A percentile compares a stretch with the other conserved stretches of the same genome.
These are phyloP conservation scores for Scleroderma bovista DNA, from an alignment of 768 basidiomycete species.

Conservation along the genomic window DNA sequence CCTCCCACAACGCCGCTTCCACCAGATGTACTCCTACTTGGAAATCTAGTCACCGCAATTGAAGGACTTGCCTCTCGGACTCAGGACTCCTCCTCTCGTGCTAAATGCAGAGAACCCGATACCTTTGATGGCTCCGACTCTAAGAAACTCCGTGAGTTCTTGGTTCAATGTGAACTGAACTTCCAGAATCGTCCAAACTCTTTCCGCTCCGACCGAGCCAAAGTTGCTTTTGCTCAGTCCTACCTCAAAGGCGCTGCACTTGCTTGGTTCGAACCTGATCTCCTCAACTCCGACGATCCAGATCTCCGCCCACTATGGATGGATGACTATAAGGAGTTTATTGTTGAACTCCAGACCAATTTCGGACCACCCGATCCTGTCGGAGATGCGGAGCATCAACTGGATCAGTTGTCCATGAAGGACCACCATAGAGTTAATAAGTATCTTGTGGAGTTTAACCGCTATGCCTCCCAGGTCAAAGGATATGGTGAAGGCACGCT, in stretches of 20 bases:
- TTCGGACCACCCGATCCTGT: background rate
- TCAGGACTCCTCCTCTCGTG: no score
- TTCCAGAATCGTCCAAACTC: background rate
- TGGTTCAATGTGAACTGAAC: constrained; percentile 1
- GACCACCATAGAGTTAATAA: background rate
- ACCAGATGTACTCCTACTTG: no score
- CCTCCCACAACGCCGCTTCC: no score
- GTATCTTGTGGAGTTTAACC: background rate
- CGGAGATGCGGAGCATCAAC: background rate
- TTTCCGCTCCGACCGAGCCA: background rate
- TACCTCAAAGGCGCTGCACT: background rate
- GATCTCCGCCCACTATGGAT: background rate
- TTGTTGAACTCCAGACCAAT: background rate
- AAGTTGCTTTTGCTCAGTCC: background rate
- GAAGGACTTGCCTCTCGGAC: no score
- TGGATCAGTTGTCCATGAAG: background rate
- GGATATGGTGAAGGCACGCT: background rate
- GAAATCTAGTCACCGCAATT: no score
- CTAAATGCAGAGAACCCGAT: constrained; percentile 9
- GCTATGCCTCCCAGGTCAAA: background rate
- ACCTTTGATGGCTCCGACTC: constrained; percentile 8
- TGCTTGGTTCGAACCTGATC: background rate
- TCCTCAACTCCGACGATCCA: background rate
- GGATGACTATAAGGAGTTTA: background rate
- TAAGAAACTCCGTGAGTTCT: constrained; percentile 5